phyloP scores from a whole-genome alignment of 495 filamentous ascomycete species.

The Penicillium mononematosum region DNA sequence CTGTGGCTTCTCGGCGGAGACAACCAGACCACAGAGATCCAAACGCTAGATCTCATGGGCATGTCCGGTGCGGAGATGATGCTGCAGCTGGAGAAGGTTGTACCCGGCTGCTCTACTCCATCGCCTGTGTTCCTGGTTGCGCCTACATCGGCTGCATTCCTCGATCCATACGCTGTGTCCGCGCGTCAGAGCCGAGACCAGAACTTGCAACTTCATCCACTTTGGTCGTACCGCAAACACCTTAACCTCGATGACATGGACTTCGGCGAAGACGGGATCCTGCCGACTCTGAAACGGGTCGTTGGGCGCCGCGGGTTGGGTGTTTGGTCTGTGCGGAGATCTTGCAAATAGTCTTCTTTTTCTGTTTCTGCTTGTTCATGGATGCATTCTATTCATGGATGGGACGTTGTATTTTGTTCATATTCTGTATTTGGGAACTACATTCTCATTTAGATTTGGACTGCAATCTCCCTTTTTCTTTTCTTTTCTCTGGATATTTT shows the following conservation, averaged over 20 bases:
- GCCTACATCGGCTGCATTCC: conserved; percentile 66
- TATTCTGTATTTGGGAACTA: background rate
- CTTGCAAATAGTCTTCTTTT: conserved; percentile 17
- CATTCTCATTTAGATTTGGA: background rate
- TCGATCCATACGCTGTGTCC: conserved; percentile 59
- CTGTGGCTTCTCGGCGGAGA: conserved; percentile 85
- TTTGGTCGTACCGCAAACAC: conserved; percentile 74
- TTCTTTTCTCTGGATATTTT: conserved; percentile 12
- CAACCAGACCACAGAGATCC: conserved; percentile 43
- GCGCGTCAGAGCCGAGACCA: conserved; percentile 10
- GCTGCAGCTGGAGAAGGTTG: conserved; percentile 48
- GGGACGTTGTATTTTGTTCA: background rate
- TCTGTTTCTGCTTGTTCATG: background rate
- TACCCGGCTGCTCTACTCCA: conserved; percentile 53
- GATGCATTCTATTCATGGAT: background rate
- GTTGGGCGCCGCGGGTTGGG: conserved; percentile 76
- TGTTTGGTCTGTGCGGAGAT: conserved; percentile 64
- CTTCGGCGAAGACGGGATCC: conserved; percentile 78
- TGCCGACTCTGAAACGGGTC: conserved; percentile 69
- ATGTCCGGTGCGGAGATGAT: conserved; percentile 62
- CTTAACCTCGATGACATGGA: conserved; percentile 92
- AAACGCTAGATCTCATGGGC: conserved; percentile 83
- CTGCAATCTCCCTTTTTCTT: conserved; percentile 4
- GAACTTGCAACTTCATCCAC: conserved; percentile 49
- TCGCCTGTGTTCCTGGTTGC: conserved; percentile 60